Evolutionary conservation across 352 stramenopile genomes (phyloP).

Genomic region (Pythium dissimile): DNA sequence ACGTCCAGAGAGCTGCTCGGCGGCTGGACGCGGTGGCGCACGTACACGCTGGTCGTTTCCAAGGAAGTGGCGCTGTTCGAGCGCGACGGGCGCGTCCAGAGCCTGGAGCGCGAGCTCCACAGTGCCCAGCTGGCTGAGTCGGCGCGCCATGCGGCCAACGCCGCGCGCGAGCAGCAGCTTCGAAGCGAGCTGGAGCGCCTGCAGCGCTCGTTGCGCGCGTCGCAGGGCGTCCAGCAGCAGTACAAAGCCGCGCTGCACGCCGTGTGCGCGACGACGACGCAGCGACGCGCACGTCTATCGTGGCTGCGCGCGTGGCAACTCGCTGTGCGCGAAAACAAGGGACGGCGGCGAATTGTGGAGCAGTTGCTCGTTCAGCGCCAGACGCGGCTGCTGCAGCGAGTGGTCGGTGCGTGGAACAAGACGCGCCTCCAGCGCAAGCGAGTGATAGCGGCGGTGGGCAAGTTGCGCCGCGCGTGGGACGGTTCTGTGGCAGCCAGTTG

Average conservation of each 20-base stretch:
- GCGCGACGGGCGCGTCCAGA: not conserved
- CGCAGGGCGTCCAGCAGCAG: not conserved
- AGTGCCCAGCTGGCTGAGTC: not conserved
- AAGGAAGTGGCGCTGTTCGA: conserved; percentile 11
- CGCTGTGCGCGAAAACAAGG: not conserved
- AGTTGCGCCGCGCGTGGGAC: not conserved
- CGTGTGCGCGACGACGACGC: not conserved
- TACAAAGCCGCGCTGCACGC: conserved; percentile 8
- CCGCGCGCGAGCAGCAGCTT: conserved; percentile 4
- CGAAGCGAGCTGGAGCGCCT: not conserved
- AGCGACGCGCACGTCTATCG: not conserved
- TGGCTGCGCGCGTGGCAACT: conserved; percentile 8
- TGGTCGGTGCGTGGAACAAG: not conserved
- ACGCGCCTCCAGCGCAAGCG: not conserved
- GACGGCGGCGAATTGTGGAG: not conserved
- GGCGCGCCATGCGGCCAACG: not conserved
- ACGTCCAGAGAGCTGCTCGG: conserved; percentile 10
- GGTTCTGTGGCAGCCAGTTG: not conserved
- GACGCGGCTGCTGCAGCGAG: not conserved
- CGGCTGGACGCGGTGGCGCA: conserved; percentile 31
- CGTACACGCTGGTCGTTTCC: conserved; percentile 25
- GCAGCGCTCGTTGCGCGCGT: not conserved
- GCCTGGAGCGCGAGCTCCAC: conserved; percentile 5
- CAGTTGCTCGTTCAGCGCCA: not conserved
- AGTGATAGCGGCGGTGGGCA: not conserved